Percentiles rank a stretch among this genome's conserved stretches.
phyloP scores from a whole-genome alignment of 169 alveolate species.

The Plasmodium inui region DNA sequence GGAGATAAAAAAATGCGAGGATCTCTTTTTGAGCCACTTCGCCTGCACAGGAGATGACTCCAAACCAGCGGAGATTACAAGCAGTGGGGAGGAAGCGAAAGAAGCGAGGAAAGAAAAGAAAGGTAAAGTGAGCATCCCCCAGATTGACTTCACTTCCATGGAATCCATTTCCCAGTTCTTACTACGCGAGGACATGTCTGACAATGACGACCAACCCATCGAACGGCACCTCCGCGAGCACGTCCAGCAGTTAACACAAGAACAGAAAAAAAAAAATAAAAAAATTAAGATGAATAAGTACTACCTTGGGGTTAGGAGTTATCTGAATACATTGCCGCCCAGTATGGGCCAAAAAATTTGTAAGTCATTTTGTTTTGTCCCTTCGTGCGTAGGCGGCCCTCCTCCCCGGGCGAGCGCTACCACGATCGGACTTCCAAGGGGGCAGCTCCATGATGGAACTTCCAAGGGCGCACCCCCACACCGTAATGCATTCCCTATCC shows the following conservation, averaged over 20 bases:
- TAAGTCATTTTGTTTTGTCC: background rate
- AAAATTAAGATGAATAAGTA: slow-evolving; percentile 49
- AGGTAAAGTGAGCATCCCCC: background rate
- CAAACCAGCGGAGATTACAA: background rate
- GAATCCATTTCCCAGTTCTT: slow-evolving; percentile 30
- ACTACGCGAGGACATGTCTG: background rate
- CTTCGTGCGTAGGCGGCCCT: background rate
- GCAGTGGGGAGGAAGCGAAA: background rate
- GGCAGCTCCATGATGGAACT: background rate
- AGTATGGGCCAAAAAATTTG: slow-evolving; percentile 39
- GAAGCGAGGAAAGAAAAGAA: background rate
- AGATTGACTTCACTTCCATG: slow-evolving; percentile 25
- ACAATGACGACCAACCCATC: background rate
- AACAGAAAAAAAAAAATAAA: slow-evolving; percentile 48
- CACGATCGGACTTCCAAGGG: background rate
- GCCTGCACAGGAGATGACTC: slow-evolving; percentile 14
- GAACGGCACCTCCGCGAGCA: slow-evolving; percentile 6
- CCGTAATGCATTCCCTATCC: background rate
- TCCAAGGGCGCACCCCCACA: background rate
- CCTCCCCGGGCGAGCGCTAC: background rate
- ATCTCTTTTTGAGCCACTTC: slow-evolving; percentile 39
- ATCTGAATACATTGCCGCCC: slow-evolving; percentile 49
- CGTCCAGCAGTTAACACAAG: slow-evolving; percentile 25
- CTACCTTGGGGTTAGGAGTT: slow-evolving; percentile 13
- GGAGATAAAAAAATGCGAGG: slow-evolving; percentile 53